Conservation (phyloP, 2,329 filamentous ascomycete genomes). For the Sarocladium strictum region DNA sequence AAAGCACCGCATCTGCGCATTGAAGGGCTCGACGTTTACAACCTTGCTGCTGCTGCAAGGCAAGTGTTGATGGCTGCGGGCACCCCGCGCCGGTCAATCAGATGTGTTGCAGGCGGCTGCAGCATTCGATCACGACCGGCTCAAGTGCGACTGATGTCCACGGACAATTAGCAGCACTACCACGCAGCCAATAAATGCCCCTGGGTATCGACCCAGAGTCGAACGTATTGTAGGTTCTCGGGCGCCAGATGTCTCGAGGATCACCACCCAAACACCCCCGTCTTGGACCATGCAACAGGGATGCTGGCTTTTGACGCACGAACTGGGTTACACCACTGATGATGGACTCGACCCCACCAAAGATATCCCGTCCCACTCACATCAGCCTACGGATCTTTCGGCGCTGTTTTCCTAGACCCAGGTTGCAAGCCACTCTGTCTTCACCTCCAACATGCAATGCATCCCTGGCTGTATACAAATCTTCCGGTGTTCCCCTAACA, state of each 20-base stretch:
- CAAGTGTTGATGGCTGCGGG: background rate
- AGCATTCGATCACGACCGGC: background rate
- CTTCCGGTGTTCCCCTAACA: constrained; percentile 1
- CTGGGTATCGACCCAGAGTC: background rate
- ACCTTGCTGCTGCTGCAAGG: background rate
- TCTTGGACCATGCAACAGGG: constrained; percentile 5
- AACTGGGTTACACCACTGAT: constrained; percentile 8
- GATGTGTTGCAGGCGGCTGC: background rate
- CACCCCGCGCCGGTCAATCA: background rate
- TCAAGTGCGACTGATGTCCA: too few species aligned
- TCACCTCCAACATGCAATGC: background rate
- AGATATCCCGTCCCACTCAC: constrained; percentile 18
- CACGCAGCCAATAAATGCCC: background rate
- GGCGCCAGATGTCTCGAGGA: constrained; percentile 6
- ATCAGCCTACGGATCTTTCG: constrained; percentile 44
- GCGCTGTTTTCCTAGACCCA: constrained; percentile 31
- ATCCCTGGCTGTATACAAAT: constrained; percentile 6
- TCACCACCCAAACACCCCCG: background rate
- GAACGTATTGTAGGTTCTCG: background rate
- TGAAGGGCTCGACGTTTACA: background rate
- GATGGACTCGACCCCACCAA: constrained; percentile 7
- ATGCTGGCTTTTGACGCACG: constrained; percentile 1
- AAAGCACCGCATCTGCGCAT: background rate
- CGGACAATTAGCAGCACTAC: background rate
- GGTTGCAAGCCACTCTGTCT: background rate